These are phyloP conservation scores for Botrytis sinoallii DNA, from an alignment of 2,329 filamentous ascomycete species.

Conservation along the genomic window DNA sequence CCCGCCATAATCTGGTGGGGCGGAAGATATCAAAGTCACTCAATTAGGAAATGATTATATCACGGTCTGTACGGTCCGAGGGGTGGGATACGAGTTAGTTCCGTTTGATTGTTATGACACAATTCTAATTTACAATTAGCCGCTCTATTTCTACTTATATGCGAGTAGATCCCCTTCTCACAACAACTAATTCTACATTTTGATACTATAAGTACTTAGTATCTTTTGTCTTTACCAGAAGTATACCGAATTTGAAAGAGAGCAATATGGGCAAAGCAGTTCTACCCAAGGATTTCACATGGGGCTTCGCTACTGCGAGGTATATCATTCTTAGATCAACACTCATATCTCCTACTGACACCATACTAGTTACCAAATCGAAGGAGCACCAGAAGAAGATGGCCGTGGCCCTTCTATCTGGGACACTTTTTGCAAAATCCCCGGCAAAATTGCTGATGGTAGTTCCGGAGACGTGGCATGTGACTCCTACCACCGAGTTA, in stretches of 20 bases:
- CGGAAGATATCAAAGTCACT: conserved; percentile 22
- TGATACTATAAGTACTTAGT: not conserved
- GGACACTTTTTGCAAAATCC: conserved; percentile 81
- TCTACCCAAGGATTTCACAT: conserved; percentile 68
- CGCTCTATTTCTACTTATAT: conserved; percentile 19
- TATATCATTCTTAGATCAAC: conserved; percentile 42
- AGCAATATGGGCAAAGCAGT: conserved; percentile 44
- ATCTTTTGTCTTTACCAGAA: conserved; percentile 18
- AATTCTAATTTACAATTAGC: conserved; percentile 11
- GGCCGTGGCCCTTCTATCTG: conserved; percentile 81
- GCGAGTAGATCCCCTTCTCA: not conserved
- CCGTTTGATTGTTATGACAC: conserved; percentile 10
- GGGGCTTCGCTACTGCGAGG: conserved; percentile 79
- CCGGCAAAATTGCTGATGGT: conserved; percentile 79
- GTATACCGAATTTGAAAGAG: conserved; percentile 16
- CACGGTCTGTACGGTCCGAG: conserved; percentile 33
- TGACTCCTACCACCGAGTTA: conserved; percentile 79
- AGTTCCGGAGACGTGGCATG: conserved; percentile 75
- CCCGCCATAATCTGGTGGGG: conserved; percentile 23
- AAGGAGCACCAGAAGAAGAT: conserved; percentile 71
- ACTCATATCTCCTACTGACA: not conserved
- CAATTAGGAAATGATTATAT: conserved; percentile 22
- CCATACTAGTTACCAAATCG: conserved; percentile 73
- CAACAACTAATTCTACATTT: not conserved
- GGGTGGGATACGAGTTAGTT: not conserved